These are phyloP conservation scores for Lumnitzera littorea DNA, from an alignment of 345 rosid species.

Conservation along the genomic window DNA sequence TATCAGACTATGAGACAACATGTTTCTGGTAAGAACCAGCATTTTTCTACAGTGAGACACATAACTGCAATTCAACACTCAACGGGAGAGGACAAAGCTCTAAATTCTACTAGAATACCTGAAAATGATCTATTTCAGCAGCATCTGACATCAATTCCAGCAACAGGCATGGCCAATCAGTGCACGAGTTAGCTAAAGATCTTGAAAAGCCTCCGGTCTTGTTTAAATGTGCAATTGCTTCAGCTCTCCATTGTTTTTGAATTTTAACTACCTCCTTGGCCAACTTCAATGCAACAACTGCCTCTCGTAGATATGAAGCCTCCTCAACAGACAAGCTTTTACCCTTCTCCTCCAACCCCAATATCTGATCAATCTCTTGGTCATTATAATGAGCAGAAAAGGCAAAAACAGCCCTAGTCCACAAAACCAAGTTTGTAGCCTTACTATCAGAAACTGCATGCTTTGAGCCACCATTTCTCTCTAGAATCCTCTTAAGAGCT, in stretches of 20 bases:
- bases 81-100: neutral
- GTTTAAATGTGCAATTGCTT: slow-evolving; percentile 76
- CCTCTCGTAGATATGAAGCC: slow-evolving; percentile 71
- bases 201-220: slow-evolving; percentile 67
- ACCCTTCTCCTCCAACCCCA: slow-evolving; percentile 45
- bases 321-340: slow-evolving; percentile 62
- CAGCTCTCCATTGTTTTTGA: slow-evolving; percentile 73
- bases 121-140: slow-evolving; percentile 81
- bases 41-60: too few species aligned
- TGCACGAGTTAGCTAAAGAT: slow-evolving; percentile 70
- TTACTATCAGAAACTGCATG: slow-evolving; percentile 29
- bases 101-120: slow-evolving; percentile 36
- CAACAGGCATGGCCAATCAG: slow-evolving; percentile 91
- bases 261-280: slow-evolving; percentile 69
- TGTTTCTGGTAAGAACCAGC: too few species aligned
- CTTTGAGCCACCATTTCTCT: slow-evolving; percentile 19
- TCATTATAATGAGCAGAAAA: slow-evolving; percentile 69
- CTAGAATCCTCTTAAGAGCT: slow-evolving; percentile 45
- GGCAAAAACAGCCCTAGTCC: slow-evolving; percentile 68
- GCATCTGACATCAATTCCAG: slow-evolving; percentile 88
- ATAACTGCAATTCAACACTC: too few species aligned
- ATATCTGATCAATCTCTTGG: slow-evolving; percentile 56
- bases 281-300: slow-evolving; percentile 60
- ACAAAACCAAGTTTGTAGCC: slow-evolving; percentile 49
- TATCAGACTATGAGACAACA: too few species aligned